Base-by-base conservation (phyloP, 495 filamentous ascomycete species). In the Aspergillus campestris region DNA sequence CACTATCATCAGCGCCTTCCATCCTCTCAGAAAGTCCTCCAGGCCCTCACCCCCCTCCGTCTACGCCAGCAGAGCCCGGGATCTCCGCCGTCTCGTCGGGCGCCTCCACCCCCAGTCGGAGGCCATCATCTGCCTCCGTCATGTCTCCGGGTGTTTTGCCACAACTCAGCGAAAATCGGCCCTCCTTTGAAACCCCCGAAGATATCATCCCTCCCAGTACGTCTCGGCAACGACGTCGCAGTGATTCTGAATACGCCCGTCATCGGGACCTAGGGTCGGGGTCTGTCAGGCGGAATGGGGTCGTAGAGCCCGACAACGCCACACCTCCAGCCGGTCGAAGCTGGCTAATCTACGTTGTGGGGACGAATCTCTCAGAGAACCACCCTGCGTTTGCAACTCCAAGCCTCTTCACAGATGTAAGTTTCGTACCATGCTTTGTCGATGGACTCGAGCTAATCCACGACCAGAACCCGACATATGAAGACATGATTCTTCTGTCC, bases 261-360 rank as follows among this genome's bases (percentile, higher is more conserved):
- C 67, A 77, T 45, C 74, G 74, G 10, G 65, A 72, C 48, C 73
- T 83, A 33, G 81, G 81, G 3, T 78, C 80, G 31, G 81, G 81
- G 39, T 71, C 80, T 12, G 71, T 79, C 29, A 65, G 81, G 36
- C 71, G 81, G 33, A 83, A 85, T 56, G 81, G 81, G 9, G 75
- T 85, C 13, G 80, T 85, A 39, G 81, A 81, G 49, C 79, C 81
- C 10, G 81, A 83, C 50, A 67, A 76, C 37, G 59, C 71, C 11
- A 51, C 72, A 31, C 67, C 75, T 12, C 61, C 61, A 31, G 61
- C 66, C 39, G 72, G 72, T 47, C 70, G 84, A 56, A 87, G 80
- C 58, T 88, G 83, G 84, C 73, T 88, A 52, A 87, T 88, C 14
- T 88, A 88, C 58, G 83, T 88, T 8, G 80, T 88, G 39, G 84